Base-by-base conservation (phyloP, 1,284 basidiomycete genomes). In the Ganoderma resinaceum region DNA sequence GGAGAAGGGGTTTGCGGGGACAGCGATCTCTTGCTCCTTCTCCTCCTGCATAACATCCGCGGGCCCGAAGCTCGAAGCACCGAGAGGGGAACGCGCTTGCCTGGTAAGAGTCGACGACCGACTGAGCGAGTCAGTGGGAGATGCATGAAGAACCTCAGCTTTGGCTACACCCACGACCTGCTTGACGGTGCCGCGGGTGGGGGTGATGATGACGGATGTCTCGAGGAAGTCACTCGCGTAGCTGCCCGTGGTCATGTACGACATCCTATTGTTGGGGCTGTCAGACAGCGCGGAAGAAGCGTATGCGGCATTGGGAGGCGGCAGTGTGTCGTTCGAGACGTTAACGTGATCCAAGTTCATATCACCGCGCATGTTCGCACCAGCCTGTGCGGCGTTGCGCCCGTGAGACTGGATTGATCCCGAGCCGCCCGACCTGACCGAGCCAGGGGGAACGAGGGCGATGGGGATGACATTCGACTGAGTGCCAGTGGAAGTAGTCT, bases 401-500 rank as follows among this genome's bases (percentile, higher is more conserved):
- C 81, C 82, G 49, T 70, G 73, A 70, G 74, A 69, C 61, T 70
- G 73, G 43, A 81, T 79, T 16, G 84, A 83, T 7, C 77, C 74
- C 46, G 79, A 72, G 49, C 49, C 74, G 79, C 70, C 75, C 73
- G 74, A 68, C 2, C 66, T 66, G 23, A 79, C 78, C 11, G 85
- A 84, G 23, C 87, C 86, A 26, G 91, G 86, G n/a, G 90, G 81
- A 43, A 94, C 90, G 63, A 94, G 84, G 5, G 92, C 92, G 72
- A 94, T 95, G 68, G 93, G 93, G 66, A 95, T 95, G 72, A 93
- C 93, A 75, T 95, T 94, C 18, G 93, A 92, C 76, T 91, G 90
- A 14, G 91, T 91, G 63, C 87, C 85, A 26, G 89, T 89, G 20
- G 86, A 87, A 1, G 84, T 83, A 20, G 93, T 94, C 79, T 92